phyloP scores from a whole-genome alignment of 345 rosid genomes.

The Linum lewisii region DNA sequence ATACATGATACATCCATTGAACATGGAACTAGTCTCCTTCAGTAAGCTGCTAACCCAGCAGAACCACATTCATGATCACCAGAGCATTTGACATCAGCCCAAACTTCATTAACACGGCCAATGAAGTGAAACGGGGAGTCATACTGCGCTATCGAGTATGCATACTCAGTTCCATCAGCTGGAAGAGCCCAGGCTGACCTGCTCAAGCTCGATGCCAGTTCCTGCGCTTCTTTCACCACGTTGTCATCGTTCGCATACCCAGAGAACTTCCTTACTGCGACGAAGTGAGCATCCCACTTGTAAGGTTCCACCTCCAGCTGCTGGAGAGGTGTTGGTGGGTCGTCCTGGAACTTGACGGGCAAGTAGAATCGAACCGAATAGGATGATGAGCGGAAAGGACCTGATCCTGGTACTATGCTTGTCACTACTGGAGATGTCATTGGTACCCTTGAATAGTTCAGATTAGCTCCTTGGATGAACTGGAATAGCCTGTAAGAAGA shows the following conservation, averaged over 20 bases:
- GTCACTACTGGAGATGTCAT: conserved; percentile 61
- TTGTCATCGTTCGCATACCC: conserved; percentile 47
- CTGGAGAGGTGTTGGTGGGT: conserved; percentile 49
- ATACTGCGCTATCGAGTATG: conserved; percentile 61
- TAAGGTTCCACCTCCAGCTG: conserved; percentile 39
- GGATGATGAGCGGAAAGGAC: conserved; percentile 50
- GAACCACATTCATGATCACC: conserved; percentile 15
- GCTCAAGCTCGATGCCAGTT: conserved; percentile 48
- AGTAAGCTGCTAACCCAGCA: conserved; percentile 28
- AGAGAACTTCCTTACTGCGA: conserved; percentile 56
- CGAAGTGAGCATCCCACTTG: conserved; percentile 32
- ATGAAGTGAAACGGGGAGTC: conserved; percentile 47
- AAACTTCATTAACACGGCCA: conserved; percentile 53
- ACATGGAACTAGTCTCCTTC: conserved; percentile 10
- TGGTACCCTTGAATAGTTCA: conserved; percentile 46
- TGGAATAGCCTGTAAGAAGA: conserved; percentile 43
- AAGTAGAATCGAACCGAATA: conserved; percentile 42
- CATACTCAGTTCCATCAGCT: conserved; percentile 24
- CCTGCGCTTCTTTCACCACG: conserved; percentile 35
- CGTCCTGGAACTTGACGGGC: conserved; percentile 43
- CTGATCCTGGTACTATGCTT: conserved; percentile 54
- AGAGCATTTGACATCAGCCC: conserved; percentile 44
- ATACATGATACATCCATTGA: not conserved
- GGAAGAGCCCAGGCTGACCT: conserved; percentile 42
- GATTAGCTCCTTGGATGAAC: conserved; percentile 58